These are phyloP conservation scores for Orbilia oligospora DNA, from an alignment of 2,329 filamentous ascomycete genomes.

Conservation along the genomic window DNA sequence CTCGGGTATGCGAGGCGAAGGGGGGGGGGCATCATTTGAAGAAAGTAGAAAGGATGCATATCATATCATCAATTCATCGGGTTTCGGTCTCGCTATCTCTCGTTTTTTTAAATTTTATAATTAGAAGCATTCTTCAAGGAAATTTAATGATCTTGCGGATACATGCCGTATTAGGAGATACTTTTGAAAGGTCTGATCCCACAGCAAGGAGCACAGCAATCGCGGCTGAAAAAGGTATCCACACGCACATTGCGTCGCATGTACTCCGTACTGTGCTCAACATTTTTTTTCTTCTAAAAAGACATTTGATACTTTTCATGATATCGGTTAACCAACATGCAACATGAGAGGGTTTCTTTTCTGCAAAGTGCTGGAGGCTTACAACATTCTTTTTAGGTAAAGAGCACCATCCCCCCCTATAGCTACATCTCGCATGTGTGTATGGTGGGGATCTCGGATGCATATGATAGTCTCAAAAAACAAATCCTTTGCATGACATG, in stretches of 20 bases:
- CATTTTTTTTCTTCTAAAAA: too few relatives aligned
- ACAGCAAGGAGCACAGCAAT: neutral
- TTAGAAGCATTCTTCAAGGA: constrained; percentile 28
- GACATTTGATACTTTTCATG: too few relatives aligned
- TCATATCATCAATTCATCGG: neutral
- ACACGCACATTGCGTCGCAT: too few relatives aligned
- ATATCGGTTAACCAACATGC: neutral
- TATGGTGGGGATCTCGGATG: neutral
- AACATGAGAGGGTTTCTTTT: constrained; percentile 11
- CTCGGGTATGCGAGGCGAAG: constrained; percentile 5
- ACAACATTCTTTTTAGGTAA: constrained; percentile 30
- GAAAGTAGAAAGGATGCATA: neutral
- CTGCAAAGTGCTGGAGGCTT: constrained; percentile 33
- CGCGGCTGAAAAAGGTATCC: constrained; percentile 25
- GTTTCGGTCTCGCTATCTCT: constrained; percentile 11
- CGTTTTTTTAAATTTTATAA: constrained; percentile 17
- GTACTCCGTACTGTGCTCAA: too few relatives aligned
- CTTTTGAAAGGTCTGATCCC: neutral
- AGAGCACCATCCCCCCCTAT: neutral
- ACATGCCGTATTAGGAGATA: constrained; percentile 19
- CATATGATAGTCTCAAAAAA: constrained; percentile 5
- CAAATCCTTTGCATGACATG: constrained; percentile 12
- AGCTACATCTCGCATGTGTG: too few relatives aligned
- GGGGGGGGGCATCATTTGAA: neutral
- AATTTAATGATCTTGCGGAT: constrained; percentile 26